Evolutionary conservation across 2,329 filamentous ascomycete genomes (phyloP).

Genomic region (Ciborinia camelliae): DNA sequence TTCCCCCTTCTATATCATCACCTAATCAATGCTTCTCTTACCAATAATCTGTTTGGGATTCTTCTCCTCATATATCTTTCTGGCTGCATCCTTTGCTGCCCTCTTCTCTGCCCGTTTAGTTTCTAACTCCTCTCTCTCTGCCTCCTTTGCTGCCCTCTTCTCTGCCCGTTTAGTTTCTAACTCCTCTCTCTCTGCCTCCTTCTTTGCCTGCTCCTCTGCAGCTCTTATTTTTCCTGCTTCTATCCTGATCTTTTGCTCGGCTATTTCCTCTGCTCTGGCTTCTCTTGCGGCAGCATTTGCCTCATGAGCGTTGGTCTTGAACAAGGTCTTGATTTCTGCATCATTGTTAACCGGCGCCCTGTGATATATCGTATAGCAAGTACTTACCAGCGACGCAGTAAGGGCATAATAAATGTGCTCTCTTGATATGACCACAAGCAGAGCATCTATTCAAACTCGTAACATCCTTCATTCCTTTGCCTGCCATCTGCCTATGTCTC

Average conservation of each 20-base stretch:
- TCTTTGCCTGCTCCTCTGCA: not conserved
- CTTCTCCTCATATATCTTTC: conserved; percentile 12
- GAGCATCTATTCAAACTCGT: conserved; percentile 85
- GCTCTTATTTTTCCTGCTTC: conserved; percentile 3
- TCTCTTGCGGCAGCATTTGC: not conserved
- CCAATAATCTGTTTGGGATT: conserved; percentile 8
- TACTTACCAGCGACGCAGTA: conserved; percentile 78
- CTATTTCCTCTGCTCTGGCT: conserved; percentile 15
- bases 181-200: not conserved
- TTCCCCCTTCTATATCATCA: not conserved
- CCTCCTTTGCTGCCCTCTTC: not conserved
- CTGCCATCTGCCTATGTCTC: conserved; percentile 88
- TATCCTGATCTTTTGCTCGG: conserved; percentile 5
- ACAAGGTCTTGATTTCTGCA: conserved; percentile 36
- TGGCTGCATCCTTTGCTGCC: conserved; percentile 2
- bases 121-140: conserved; percentile 1
- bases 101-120: not conserved
- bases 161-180: conserved; percentile 3
- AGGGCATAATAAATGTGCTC: conserved; percentile 83
- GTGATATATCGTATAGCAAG: not conserved
- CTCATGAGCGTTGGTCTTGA: conserved; percentile 23
- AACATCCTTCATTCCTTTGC: conserved; percentile 90
- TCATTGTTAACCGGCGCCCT: conserved; percentile 20
- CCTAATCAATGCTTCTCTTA: not conserved
- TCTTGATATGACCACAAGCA: conserved; percentile 82